Percentiles rank a stretch among this genome's conserved stretches.
phyloP scores from a whole-genome alignment of 306 rosid genomes.

The Castanea crenata region DNA sequence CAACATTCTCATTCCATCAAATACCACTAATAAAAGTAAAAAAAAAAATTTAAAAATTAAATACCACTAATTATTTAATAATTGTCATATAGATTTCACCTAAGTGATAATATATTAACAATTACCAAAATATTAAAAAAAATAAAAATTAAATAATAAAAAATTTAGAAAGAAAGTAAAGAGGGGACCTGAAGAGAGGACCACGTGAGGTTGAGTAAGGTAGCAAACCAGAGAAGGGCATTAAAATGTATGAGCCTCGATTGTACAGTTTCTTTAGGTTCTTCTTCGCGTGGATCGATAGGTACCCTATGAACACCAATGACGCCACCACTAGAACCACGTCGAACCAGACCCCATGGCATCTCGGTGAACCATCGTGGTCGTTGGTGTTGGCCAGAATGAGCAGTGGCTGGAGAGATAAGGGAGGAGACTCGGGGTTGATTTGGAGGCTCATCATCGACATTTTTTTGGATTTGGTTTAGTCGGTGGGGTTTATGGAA shows the following conservation, averaged over 20 bases:
- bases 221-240: slow-evolving; percentile 61
- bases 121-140: too few species aligned
- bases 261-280: slow-evolving; percentile 41
- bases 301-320: slow-evolving; percentile 47
- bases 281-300: slow-evolving; percentile 46
- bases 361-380: slow-evolving; percentile 17
- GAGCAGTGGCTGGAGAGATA: slow-evolving; percentile 21
- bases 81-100: too few species aligned
- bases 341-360: slow-evolving; percentile 46
- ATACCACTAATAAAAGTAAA: too few species aligned
- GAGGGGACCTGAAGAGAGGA: slow-evolving; percentile 51
- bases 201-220: slow-evolving; percentile 58
- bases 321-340: slow-evolving; percentile 46
- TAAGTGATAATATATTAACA: too few species aligned
- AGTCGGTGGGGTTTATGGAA: neutral
- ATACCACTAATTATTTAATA: too few species aligned
- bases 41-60: too few species aligned
- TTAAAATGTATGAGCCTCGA: slow-evolving; percentile 42
- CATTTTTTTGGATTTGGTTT: neutral
- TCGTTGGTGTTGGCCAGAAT: neutral
- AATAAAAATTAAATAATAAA: too few species aligned
- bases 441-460: neutral
- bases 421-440: neutral
- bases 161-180: too few species aligned
- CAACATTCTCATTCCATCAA: too few species aligned